Evolutionary conservation across 106 monocot genomes (phyloP).

Genomic region (Phalaenopsis aphrodite): DNA sequence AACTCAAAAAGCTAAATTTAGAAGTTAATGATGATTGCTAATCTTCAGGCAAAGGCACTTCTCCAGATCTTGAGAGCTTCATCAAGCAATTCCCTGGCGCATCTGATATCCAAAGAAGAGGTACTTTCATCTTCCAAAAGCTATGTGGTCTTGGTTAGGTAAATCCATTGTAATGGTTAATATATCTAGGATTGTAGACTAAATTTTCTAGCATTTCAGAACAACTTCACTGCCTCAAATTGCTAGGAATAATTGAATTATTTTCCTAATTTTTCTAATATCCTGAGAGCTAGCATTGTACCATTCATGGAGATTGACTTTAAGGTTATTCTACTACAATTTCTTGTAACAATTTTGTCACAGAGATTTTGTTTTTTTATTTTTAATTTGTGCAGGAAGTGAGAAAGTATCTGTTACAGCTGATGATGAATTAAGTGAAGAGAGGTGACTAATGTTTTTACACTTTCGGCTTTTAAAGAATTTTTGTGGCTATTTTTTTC

Average conservation of each 20-base stretch:
- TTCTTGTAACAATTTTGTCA: neutral
- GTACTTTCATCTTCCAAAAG: conserved; percentile 12
- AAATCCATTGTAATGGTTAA: neutral
- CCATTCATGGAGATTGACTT: neutral
- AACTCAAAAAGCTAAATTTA: neutral
- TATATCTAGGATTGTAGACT: neutral
- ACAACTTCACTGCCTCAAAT: neutral
- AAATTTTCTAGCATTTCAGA: neutral
- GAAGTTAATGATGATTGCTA: conserved; percentile 3
- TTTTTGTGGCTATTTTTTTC: neutral
- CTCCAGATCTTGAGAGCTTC: conserved; percentile 80
- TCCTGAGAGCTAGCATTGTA: neutral
- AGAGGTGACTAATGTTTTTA: conserved; percentile 19
- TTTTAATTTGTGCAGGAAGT: conserved; percentile 7
- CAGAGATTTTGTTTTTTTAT: neutral
- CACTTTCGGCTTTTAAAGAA: neutral
- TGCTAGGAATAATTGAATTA: neutral
- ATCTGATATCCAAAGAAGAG: conserved; percentile 37
- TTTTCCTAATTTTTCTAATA: neutral
- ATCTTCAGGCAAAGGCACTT: conserved; percentile 49
- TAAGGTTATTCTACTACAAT: neutral
- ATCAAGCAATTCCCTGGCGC: conserved; percentile 73
- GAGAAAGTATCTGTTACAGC: conserved; percentile 11
- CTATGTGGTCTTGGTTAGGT: neutral
- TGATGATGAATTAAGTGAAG: conserved; percentile 14